Evolutionary conservation across 331 rosid species (phyloP).

Genomic region (Quercus tomentella): DNA sequence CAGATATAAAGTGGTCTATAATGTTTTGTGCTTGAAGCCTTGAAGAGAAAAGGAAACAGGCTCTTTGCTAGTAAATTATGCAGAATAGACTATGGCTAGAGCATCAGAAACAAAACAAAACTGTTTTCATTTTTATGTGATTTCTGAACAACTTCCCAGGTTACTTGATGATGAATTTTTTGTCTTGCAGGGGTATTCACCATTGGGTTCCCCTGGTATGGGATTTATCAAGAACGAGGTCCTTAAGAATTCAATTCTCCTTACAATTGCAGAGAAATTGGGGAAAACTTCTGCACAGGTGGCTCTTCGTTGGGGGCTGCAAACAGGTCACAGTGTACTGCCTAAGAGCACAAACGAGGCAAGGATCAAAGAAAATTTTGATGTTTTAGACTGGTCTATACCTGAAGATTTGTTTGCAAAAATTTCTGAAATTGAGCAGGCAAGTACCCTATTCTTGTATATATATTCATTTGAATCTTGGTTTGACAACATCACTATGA

Average conservation of each 20-base stretch:
- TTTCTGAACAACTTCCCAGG: neutral
- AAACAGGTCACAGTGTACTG: constrained; percentile 65
- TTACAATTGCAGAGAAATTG: constrained; percentile 38
- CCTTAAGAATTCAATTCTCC: constrained; percentile 36
- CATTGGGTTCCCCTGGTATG: constrained; percentile 43
- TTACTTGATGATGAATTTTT: neutral
- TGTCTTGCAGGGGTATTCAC: constrained; percentile 50
- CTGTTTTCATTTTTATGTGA: neutral
- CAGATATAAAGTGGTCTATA: neutral
- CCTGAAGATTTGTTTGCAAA: constrained; percentile 36
- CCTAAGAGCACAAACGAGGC: constrained; percentile 59
- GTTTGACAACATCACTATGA: neutral
- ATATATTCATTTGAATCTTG: neutral
- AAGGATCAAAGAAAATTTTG: constrained; percentile 54
- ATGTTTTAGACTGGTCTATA: constrained; percentile 57
- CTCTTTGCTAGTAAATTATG: neutral
- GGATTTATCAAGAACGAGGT: constrained; percentile 24
- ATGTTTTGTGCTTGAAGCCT: neutral
- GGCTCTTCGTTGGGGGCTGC: constrained; percentile 76
- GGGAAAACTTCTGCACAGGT: constrained; percentile 68
- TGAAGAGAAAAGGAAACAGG: neutral
- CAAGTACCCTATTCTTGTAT: constrained; percentile 15
- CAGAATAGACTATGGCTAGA: neutral
- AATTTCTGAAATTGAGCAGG: constrained; percentile 51
- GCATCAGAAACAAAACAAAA: neutral